phyloP scores from a whole-genome alignment of 148 eudicot species.

The Nepenthes mirabilis region DNA sequence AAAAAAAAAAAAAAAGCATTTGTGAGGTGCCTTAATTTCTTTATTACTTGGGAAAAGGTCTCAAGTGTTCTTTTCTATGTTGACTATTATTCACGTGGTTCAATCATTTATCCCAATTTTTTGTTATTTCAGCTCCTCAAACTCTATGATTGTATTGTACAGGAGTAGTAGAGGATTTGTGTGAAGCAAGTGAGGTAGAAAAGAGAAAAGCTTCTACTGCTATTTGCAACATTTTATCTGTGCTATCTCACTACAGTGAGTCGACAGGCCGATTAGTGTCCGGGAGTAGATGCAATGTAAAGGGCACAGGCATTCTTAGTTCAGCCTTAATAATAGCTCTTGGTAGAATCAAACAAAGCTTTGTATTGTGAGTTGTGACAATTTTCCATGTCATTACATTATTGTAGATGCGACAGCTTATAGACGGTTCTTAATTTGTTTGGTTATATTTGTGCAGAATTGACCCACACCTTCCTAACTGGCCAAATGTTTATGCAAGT shows the following conservation, averaged over 20 bases:
- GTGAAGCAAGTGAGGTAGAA: slow-evolving; percentile 73
- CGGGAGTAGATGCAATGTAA: slow-evolving; percentile 40
- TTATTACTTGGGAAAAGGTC: too few relatives aligned
- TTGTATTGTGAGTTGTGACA: slow-evolving; percentile 86
- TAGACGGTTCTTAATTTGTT: background rate
- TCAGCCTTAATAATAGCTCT: slow-evolving; percentile 75
- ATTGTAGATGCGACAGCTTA: slow-evolving; percentile 3
- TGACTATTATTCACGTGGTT: too few relatives aligned
- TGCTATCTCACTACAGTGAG: slow-evolving; percentile 68
- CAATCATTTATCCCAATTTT: too few relatives aligned
- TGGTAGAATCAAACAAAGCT: slow-evolving; percentile 99
- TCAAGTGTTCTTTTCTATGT: too few relatives aligned
- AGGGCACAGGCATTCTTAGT: slow-evolving; percentile 27
- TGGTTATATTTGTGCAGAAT: slow-evolving; percentile 33
- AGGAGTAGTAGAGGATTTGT: slow-evolving; percentile 38
- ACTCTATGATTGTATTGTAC: slow-evolving; percentile 13
- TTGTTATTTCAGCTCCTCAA: background rate
- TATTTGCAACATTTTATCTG: slow-evolving; percentile 55
- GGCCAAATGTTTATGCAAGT: slow-evolving; percentile 89
- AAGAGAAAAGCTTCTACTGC: slow-evolving; percentile 54
- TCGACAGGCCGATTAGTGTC: slow-evolving; percentile 54
- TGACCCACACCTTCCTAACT: slow-evolving; percentile 50
- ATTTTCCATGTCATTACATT: background rate
- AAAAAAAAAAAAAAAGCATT: too few relatives aligned
- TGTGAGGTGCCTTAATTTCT: too few relatives aligned